Evolutionary conservation across 2,329 filamentous ascomycete species (phyloP), one percentile per base, ranked within the genome.

Genomic region (Fusarium oligoseptatum): DNA sequence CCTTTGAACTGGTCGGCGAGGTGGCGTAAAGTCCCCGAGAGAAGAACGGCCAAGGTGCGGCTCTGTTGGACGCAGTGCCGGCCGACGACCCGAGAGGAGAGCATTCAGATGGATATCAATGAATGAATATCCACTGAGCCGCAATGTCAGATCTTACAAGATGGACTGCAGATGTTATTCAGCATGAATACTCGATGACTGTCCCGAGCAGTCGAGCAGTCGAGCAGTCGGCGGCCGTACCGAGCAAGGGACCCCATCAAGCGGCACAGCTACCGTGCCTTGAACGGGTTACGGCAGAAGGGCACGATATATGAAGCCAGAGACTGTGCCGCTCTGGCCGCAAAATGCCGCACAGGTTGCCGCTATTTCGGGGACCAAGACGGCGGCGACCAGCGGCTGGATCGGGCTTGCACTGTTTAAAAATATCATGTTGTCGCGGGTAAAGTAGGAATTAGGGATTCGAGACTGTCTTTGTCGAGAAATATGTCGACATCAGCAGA

Each of bases 281-380:
- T 36, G 29, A 39, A 52, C n/a, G 22, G 29, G 45, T 34, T 58
- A 37, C 55, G 56, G 56, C 36, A 60, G 41, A 65, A 9, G n/a
- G 32, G 29, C 20, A 37, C 6, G 32, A 37, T 57, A 22, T 36
- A 55, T 11, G 50, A 32, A 27, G 17, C 17, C 17, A 11, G 17
- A 11, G 20, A 24, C 10, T 17, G n/a, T 63, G 70, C 72, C 60
- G 55, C 60, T 32, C 58, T 61, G 6, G 41, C 72, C 72, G 65
- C 61, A 71, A 39, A 50, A 61, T 67, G 73, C 73, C 73, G 72
- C 67, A 63, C 43, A 22, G 11, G 60, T n/a, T 55, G 60, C 74
- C 68, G 37, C 57, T 66, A 24, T 36, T 39, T 27, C 22, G 32
- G 14, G 32, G 29, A 60, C 34, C 45, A 37, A 52, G 50, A 24